Conservation (phyloP, 116 monocot species). For the Phalaenopsis hybrid region DNA sequence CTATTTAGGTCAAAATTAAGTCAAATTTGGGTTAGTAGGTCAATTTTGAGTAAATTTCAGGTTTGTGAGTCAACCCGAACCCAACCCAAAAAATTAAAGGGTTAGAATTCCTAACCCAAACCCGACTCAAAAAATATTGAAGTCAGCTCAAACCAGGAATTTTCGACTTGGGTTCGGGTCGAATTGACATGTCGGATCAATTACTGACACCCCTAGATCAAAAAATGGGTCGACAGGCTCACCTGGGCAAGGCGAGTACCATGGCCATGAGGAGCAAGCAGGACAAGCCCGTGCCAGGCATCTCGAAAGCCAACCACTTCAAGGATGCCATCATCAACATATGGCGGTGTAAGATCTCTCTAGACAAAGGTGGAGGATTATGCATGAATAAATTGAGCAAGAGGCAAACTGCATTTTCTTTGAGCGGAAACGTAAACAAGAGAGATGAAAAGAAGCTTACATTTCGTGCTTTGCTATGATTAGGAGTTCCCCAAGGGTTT, state of each 20-base stretch:
- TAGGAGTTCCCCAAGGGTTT: conserved; percentile 96
- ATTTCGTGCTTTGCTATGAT: conserved; percentile 42
- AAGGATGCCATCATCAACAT: conserved; percentile 76
- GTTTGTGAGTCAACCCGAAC: too few species aligned
- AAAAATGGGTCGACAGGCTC: neutral
- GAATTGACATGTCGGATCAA: too few species aligned
- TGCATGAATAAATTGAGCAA: neutral
- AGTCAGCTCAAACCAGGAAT: too few species aligned
- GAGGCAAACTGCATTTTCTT: neutral
- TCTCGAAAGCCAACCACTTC: conserved; percentile 97
- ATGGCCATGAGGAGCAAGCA: conserved; percentile 83
- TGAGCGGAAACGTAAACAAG: neutral
- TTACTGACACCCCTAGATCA: too few species aligned
- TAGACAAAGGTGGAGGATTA: conserved; percentile 12
- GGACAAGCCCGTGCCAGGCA: conserved; percentile 95
- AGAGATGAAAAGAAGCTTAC: conserved; percentile 34
- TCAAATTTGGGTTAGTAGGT: too few species aligned
- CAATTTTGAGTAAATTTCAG: too few species aligned
- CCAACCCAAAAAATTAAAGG: too few species aligned
- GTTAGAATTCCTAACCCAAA: too few species aligned
- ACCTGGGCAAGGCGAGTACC: conserved; percentile 96
- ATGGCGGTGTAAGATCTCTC: conserved; percentile 69
- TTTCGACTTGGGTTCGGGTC: too few species aligned
- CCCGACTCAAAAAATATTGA: too few species aligned
- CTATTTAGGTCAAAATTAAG: too few species aligned